A percentile compares a stretch with the other conserved stretches of the same genome.
These are phyloP conservation scores for Colletotrichum sp. DNA, from an alignment of 2,329 filamentous ascomycete species.

Conservation along the genomic window DNA sequence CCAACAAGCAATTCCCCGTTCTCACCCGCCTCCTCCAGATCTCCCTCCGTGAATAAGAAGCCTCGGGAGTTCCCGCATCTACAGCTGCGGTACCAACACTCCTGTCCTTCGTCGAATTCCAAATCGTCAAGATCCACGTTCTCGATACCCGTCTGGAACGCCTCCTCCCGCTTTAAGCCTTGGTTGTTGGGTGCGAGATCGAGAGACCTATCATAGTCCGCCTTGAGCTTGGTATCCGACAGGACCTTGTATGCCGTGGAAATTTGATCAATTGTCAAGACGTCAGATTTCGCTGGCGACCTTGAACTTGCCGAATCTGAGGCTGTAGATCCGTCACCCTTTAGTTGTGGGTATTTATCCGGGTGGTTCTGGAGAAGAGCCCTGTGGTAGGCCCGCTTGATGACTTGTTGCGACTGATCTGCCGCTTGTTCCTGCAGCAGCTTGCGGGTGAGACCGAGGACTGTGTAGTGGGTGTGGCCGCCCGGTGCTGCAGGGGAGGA, in stretches of 20 bases:
- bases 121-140: conserved; percentile 71
- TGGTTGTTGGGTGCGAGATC: conserved; percentile 34
- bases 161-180: conserved; percentile 24
- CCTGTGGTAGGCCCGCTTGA: conserved; percentile 69
- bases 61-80: conserved; percentile 69
- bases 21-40: conserved; percentile 63
- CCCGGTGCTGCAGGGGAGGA: conserved; percentile 3
- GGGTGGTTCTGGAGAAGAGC: conserved; percentile 71
- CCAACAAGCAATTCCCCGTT: conserved; percentile 68
- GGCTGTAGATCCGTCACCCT: background rate
- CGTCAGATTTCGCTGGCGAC: background rate
- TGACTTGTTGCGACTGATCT: conserved; percentile 47
- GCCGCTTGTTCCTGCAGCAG: conserved; percentile 45
- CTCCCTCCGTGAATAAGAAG: conserved; percentile 62
- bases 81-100: conserved; percentile 62
- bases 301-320: conserved; percentile 7
- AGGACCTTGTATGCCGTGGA: conserved; percentile 63
- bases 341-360: conserved; percentile 51
- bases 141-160: conserved; percentile 66
- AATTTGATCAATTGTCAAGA: conserved; percentile 68
- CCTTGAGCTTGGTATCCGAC: conserved; percentile 52
- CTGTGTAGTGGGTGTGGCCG: conserved; percentile 61
- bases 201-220: conserved; percentile 59
- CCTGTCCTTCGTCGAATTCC: conserved; percentile 49
- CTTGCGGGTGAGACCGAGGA: conserved; percentile 60